phyloP scores from a whole-genome alignment of 768 basidiomycete species.

The Mycena vitilis region DNA sequence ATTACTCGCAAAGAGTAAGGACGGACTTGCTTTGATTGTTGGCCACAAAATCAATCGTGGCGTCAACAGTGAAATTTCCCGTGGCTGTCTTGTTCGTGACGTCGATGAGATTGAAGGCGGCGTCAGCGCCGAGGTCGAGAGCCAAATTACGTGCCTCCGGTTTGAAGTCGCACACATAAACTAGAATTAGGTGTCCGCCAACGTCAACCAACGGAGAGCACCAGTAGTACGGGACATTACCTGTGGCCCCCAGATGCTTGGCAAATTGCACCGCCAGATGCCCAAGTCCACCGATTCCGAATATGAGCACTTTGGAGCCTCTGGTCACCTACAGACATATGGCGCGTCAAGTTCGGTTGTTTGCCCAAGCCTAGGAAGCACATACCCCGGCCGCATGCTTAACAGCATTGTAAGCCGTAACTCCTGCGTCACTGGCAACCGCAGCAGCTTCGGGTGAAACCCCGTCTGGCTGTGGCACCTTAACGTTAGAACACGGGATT shows the following conservation, averaged over 20 bases:
- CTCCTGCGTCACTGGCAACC: conserved; percentile 30
- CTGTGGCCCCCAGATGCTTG: conserved; percentile 38
- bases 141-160: conserved; percentile 36
- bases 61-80: conserved; percentile 32
- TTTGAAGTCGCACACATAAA: conserved; percentile 38
- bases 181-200: neutral
- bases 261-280: conserved; percentile 36
- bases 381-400: conserved; percentile 18
- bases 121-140: conserved; percentile 35
- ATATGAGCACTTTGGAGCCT: conserved; percentile 30
- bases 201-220: neutral
- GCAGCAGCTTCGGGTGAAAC: conserved; percentile 28
- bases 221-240: neutral
- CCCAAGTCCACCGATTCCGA: conserved; percentile 33
- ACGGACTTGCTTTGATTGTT: conserved; percentile 32
- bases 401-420: conserved; percentile 32
- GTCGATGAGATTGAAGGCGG: conserved; percentile 32
- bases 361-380: neutral
- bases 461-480: conserved; percentile 17
- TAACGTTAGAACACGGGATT: neutral
- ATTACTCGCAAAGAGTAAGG: too few relatives aligned
- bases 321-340: conserved; percentile 15
- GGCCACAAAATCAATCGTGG: conserved; percentile 39
- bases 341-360: neutral
- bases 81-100: conserved; percentile 20